Percentiles rank a stretch among this genome's conserved stretches.
Conservation (phyloP, 345 rosid genomes). For the Eucalyptus sp. region DNA sequence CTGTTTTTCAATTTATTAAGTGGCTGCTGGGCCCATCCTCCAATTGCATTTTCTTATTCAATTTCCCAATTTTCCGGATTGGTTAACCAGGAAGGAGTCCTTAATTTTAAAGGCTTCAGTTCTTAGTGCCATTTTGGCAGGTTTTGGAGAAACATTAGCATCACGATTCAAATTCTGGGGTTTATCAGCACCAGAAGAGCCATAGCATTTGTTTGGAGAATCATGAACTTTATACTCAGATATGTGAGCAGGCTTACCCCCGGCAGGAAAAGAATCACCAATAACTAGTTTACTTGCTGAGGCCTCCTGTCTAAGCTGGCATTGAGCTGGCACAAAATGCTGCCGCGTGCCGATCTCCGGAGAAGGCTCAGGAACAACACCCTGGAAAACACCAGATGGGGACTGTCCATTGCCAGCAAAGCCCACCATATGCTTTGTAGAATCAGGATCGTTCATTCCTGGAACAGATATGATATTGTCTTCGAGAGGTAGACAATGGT, state of each 20-base stretch:
- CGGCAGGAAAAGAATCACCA: conserved; percentile 1
- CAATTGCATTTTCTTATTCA: conserved; percentile 1
- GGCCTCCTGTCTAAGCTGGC: conserved; percentile 16
- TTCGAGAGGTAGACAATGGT: conserved; percentile 30
- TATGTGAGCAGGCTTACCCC: conserved; percentile 10
- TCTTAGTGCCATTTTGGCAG: conserved; percentile 27
- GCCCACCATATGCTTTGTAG: conserved; percentile 2
- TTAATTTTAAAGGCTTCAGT: conserved; percentile 2
- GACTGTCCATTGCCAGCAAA: conserved; percentile 10
- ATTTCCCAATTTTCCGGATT: conserved; percentile 8
- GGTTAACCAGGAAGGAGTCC: conserved; percentile 1
- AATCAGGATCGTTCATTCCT: conserved; percentile 11
- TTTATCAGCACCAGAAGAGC: conserved; percentile 1
- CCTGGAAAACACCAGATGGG: conserved; percentile 5
- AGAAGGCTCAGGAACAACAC: conserved; percentile 8
- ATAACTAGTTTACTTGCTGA: conserved; percentile 1
- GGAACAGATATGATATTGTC: conserved; percentile 7
- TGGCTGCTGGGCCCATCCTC: conserved; percentile 19
- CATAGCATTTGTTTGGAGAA: conserved; percentile 13
- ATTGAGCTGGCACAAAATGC: conserved; percentile 4
- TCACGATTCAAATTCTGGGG: conserved; percentile 29
- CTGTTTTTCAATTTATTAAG: conserved; percentile 13
- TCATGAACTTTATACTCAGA: conserved; percentile 15
- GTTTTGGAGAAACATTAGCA: conserved; percentile 38
- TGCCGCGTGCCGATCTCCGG: conserved; percentile 11